phyloP scores from a whole-genome alignment of 768 basidiomycete genomes.

The Agaricus subrufescens region DNA sequence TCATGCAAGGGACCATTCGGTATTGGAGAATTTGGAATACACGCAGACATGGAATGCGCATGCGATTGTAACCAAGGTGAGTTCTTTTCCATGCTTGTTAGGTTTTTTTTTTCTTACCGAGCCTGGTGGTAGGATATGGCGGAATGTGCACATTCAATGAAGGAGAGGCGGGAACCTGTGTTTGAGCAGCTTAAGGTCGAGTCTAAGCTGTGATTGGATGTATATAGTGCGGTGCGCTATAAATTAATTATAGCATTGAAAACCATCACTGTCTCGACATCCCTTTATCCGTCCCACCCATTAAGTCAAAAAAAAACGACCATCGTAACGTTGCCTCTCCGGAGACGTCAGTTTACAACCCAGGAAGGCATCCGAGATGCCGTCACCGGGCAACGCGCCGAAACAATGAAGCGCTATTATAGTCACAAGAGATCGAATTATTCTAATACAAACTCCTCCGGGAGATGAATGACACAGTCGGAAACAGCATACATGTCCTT shows the following conservation, averaged over 20 bases:
- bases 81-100: not conserved
- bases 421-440: too few relatives aligned
- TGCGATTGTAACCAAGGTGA: constrained; percentile 35
- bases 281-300: too few relatives aligned
- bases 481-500: not conserved
- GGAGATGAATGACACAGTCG: not conserved
- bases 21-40: constrained; percentile 38
- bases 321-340: too few relatives aligned
- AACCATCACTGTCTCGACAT: too few relatives aligned
- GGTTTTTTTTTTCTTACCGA: not conserved
- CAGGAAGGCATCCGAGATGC: too few relatives aligned
- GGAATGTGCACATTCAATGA: constrained; percentile 28
- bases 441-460: too few relatives aligned
- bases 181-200: constrained; percentile 22
- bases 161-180: constrained; percentile 24
- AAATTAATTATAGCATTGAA: too few relatives aligned
- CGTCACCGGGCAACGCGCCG: too few relatives aligned
- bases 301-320: too few relatives aligned
- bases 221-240: not conserved
- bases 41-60: constrained; percentile 41
- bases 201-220: constrained; percentile 4
- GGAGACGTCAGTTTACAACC: too few relatives aligned
- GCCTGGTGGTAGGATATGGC: constrained; percentile 29
- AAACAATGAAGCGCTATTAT: too few relatives aligned
- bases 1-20: constrained; percentile 74